Evolutionary conservation across 768 basidiomycete species (phyloP).

Genomic region (Serendipita vermifera): DNA sequence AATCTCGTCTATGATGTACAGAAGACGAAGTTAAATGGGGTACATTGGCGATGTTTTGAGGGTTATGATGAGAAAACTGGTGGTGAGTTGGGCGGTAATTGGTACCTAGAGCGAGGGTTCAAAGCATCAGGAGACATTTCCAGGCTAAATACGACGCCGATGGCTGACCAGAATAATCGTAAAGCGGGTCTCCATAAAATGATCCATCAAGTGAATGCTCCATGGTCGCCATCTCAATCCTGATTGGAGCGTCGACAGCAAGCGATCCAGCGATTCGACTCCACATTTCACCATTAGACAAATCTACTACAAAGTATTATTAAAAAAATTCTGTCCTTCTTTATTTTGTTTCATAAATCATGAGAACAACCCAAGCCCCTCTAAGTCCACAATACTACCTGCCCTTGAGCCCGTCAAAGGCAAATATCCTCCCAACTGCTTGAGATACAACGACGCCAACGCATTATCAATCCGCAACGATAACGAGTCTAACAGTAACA

Average conservation of each 20-base stretch:
- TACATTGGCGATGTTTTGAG: conserved; percentile 7
- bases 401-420: not conserved
- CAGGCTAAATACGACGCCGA: not conserved
- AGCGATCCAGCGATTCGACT: not conserved
- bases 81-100: not conserved
- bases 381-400: not conserved
- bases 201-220: not conserved
- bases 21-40: not conserved
- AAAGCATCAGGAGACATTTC: not conserved
- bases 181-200: not conserved
- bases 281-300: not conserved
- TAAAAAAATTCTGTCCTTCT: not conserved
- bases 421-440: conserved; percentile 13
- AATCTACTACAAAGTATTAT: not conserved
- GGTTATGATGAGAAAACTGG: not conserved
- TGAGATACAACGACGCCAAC: conserved; percentile 24
- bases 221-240: conserved; percentile 2
- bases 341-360: conserved; percentile 2
- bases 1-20: conserved; percentile 3
- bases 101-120: not conserved
- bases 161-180: conserved; percentile 5
- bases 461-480: conserved; percentile 67
- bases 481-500: conserved; percentile 63
- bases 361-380: not conserved
- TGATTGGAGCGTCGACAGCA: conserved; percentile 3